Evolutionary conservation across 176 grass and related monocot species (phyloP), one percentile per base, ranked within the genome.

Genomic region (Phyllostachys edulis): DNA sequence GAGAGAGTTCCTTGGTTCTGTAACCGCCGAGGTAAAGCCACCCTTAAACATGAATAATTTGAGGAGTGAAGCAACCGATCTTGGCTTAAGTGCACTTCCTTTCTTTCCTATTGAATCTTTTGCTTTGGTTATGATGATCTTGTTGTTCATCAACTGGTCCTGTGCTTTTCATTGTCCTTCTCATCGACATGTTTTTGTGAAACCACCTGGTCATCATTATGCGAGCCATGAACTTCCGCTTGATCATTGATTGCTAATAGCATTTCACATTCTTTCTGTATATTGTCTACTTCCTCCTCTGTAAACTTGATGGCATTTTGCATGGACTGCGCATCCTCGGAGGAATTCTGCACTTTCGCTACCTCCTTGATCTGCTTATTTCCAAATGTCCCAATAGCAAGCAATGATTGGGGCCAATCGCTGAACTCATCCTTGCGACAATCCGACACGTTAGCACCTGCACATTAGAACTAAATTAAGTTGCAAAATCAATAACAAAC

Each of bases 321-420:
- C 34, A 7, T 57, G 34, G 83, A 4, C 77, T 72, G 57, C 27
- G 13, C 69, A 55, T 67, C 78, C 38, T 85, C 73, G 0, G 86
- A 90, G 13, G 88, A 39, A 44, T 63, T 75, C 79, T 78, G 20
- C 18, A 38, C 81, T 68, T 73, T 52, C 9, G 36, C 74, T 56
- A 32, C 86, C 69, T 91, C 82, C 52, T 88, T 81, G 5, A 91
- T 76, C 60, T 90, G 70, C 74, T 84, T 85, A 60, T 84, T 91
- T 47, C 92, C 92, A 34, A 94, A 88, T 82, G 95, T 97, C 55
- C 95, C 95, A 8, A 97, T 94, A 24, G 90, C 73, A 52, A 97
- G 90, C 63, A 97, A 67, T 52, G 84, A 81, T 79, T 89, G 89
- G 66, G 90, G 92, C 85, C 86, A 91, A 70, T 94, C 88, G 27